These are phyloP conservation scores for Lenwebbia sp. DNA, from an alignment of 345 rosid genomes.

Conservation along the genomic window DNA sequence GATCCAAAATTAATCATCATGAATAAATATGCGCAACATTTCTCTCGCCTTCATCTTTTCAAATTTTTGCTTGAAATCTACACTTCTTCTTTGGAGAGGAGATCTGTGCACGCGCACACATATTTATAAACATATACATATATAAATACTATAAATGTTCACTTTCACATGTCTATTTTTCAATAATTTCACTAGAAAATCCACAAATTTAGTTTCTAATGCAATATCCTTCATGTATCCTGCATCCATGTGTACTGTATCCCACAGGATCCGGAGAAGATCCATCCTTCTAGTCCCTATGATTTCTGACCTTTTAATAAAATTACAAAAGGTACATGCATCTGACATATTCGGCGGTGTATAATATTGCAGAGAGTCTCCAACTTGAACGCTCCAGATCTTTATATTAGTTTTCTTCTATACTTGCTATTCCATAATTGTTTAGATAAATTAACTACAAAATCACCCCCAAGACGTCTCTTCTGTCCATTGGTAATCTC, in stretches of 20 bases:
- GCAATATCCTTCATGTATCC: neutral
- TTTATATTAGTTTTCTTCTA: neutral
- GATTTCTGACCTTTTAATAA: neutral
- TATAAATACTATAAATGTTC: no score
- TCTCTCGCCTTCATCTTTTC: neutral
- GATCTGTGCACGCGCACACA: no score
- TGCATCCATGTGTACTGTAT: neutral
- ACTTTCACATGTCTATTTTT: neutral
- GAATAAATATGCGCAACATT: neutral
- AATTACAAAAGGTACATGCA: neutral
- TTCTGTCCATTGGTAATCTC: neutral
- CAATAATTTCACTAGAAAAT: neutral
- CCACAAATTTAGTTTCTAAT: neutral
- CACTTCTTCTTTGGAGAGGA: neutral
- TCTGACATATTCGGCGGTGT: neutral
- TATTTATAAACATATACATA: no score
- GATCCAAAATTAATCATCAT: neutral
- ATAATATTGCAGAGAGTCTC: neutral
- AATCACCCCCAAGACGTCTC: neutral
- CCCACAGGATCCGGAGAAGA: neutral
- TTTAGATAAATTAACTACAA: neutral
- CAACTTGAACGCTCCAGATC: neutral
- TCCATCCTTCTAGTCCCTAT: neutral
- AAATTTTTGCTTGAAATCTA: neutral
- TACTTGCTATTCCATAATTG: neutral